phyloP scores from a whole-genome alignment of 768 basidiomycete genomes.

The Russula griseocarnosa region DNA sequence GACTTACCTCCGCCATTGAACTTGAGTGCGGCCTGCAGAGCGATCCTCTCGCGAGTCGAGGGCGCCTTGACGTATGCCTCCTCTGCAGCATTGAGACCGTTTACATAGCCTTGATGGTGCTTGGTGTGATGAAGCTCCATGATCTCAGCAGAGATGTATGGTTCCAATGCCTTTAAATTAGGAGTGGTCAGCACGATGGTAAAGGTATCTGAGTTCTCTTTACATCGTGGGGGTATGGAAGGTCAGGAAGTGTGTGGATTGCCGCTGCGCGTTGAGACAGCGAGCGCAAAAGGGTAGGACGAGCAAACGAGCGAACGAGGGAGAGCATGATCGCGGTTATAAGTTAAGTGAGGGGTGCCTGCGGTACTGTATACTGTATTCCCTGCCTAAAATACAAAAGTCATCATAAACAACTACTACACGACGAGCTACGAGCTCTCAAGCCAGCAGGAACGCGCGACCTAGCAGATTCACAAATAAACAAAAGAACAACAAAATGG shows the following conservation, averaged over 20 bases:
- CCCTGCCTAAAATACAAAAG: constrained; percentile 11
- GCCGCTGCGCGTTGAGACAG: constrained; percentile 42
- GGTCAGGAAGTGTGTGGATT: constrained; percentile 70
- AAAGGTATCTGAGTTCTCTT: constrained; percentile 27
- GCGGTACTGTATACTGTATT: not conserved
- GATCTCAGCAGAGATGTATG: constrained; percentile 85
- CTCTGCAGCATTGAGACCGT: constrained; percentile 90
- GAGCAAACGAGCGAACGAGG: constrained; percentile 8
- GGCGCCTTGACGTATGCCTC: constrained; percentile 65
- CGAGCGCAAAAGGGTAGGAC: constrained; percentile 35
- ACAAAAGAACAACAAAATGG: constrained; percentile 3
- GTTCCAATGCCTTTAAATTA: constrained; percentile 74
- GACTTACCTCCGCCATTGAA: constrained; percentile 89
- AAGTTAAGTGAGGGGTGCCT: not conserved
- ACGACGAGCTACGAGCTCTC: not conserved
- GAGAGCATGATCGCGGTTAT: constrained; percentile 2
- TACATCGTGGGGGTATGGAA: constrained; percentile 80
- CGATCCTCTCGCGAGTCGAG: constrained; percentile 71
- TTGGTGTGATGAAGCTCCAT: constrained; percentile 93
- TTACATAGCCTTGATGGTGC: constrained; percentile 92
- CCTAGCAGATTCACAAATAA: not conserved
- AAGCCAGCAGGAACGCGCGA: constrained; percentile 3
- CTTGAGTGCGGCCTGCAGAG: constrained; percentile 86
- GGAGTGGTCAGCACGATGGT: constrained; percentile 14
- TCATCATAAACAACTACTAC: constrained; percentile 17